phyloP scores from a whole-genome alignment of 257 asterid species.

The Solanum clarkiae region DNA sequence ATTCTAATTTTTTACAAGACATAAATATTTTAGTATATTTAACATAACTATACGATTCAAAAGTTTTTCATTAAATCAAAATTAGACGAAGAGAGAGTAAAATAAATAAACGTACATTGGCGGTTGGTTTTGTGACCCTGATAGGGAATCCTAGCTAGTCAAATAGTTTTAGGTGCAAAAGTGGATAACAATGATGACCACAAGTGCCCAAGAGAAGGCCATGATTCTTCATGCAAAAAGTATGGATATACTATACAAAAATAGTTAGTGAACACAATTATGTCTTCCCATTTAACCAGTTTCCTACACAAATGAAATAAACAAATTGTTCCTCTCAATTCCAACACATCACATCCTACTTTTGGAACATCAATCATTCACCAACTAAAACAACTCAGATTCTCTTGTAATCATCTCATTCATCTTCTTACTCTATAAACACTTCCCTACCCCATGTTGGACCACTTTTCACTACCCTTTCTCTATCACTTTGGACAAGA shows the following conservation, averaged over 20 bases:
- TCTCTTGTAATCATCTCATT: neutral
- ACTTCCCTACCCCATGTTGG: neutral
- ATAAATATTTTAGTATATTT: too few species aligned
- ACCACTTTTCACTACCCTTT: slow-evolving; percentile 14
- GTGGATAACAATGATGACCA: neutral
- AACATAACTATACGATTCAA: too few species aligned
- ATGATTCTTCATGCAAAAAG: neutral
- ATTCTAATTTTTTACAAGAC: neutral
- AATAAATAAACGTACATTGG: neutral
- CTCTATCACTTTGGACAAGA: neutral
- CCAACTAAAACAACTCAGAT: slow-evolving; percentile 3
- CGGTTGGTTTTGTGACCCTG: neutral
- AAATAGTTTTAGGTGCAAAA: neutral
- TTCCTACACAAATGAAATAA: neutral
- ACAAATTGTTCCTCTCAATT: slow-evolving; percentile 9
- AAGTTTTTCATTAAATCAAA: too few species aligned
- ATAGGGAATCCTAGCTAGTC: neutral
- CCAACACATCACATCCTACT: slow-evolving; percentile 13
- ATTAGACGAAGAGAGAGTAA: neutral
- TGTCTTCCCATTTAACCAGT: neutral
- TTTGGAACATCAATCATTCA: neutral
- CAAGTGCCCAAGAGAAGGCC: neutral
- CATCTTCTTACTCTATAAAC: slow-evolving; percentile 10
- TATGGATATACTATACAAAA: neutral
- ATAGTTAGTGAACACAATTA: neutral